Conservation (phyloP, 345 rosid species). For the Citropsis articulata region DNA sequence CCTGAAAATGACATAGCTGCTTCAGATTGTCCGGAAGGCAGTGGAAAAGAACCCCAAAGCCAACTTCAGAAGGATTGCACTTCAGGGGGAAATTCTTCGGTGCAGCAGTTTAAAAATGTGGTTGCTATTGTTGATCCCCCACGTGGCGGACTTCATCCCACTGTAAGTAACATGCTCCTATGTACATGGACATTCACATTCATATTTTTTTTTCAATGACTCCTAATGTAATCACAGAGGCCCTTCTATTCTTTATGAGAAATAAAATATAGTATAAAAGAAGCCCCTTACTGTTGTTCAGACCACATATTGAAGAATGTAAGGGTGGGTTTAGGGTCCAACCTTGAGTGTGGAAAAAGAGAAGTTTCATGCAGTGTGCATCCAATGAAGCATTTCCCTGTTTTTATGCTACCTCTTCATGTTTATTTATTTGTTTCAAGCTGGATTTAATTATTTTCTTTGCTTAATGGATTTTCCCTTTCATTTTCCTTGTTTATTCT, state of each 20-base stretch:
- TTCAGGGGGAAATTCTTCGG: constrained; percentile 30
- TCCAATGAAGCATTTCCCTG: not conserved
- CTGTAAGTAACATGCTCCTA: constrained; percentile 39
- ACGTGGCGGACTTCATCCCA: constrained; percentile 86
- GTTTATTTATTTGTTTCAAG: not conserved
- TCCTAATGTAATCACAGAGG: not conserved
- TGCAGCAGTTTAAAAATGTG: constrained; percentile 58
- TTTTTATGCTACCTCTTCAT: not conserved
- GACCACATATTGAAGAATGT: not conserved
- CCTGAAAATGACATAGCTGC: constrained; percentile 27
- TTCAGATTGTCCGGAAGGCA: constrained; percentile 26
- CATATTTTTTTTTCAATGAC: not conserved
- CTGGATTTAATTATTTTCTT: not conserved
- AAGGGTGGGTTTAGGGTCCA: not conserved
- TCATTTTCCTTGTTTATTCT: not conserved
- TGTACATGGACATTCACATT: not conserved
- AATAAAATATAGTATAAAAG: not conserved
- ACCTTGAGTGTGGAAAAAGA: not conserved
- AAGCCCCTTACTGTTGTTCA: not conserved
- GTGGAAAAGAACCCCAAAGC: constrained; percentile 33
- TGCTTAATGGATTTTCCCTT: not conserved
- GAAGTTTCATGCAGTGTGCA: not conserved
- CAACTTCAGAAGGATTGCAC: constrained; percentile 31
- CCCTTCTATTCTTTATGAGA: not conserved
- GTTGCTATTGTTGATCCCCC: constrained; percentile 99